phyloP scores from a whole-genome alignment of 108 stramenopile genomes.

The Schizochytrium sp. region DNA sequence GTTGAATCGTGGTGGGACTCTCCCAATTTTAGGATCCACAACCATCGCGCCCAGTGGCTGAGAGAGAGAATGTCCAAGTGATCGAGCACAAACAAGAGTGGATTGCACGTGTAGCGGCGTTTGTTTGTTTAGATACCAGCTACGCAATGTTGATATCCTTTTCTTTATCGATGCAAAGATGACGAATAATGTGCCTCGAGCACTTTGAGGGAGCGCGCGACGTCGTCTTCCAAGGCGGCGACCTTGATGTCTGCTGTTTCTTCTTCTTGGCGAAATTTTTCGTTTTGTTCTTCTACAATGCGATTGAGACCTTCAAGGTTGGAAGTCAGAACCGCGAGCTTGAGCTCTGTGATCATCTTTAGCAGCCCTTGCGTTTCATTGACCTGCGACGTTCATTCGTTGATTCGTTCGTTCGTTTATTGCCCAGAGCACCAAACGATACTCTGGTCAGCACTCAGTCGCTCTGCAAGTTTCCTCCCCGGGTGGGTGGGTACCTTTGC shows the following conservation, averaged over 20 bases:
- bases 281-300: neutral
- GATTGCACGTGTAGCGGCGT: too few relatives aligned
- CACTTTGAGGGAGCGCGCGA: neutral
- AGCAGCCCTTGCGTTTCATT: neutral
- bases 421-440: neutral
- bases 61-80: neutral
- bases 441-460: neutral
- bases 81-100: too few relatives aligned
- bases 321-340: constrained; percentile 8
- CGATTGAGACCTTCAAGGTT: neutral
- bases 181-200: neutral
- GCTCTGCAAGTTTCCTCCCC: neutral
- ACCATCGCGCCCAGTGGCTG: neutral
- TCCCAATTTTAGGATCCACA: neutral
- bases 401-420: neutral
- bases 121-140: too few relatives aligned
- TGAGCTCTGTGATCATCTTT: constrained; percentile 5
- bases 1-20: neutral
- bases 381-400: neutral
- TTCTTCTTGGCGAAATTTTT: neutral
- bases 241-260: neutral
- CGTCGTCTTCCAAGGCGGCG: neutral
- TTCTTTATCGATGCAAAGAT: neutral
- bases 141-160: neutral
- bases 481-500: too few relatives aligned